Conservation (phyloP, 2,329 filamentous ascomycete genomes). For the Trichocomaceae sp. region DNA sequence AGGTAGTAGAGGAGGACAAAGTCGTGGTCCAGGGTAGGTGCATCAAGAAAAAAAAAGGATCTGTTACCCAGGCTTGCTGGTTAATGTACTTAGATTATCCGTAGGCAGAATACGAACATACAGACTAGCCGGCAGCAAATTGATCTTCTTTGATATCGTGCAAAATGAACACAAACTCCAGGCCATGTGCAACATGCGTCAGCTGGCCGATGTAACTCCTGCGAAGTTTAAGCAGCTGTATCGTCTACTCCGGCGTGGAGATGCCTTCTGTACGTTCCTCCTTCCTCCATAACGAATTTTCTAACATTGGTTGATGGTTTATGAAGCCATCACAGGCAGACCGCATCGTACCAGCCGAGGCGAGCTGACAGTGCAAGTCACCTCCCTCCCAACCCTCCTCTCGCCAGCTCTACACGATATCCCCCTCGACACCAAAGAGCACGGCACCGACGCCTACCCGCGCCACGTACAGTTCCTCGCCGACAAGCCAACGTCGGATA, state of each 20-base stretch:
- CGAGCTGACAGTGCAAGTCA: slow-evolving; percentile 67
- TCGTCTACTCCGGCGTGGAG: slow-evolving; percentile 67
- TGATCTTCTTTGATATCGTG: slow-evolving; percentile 76
- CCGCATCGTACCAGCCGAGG: slow-evolving; percentile 65
- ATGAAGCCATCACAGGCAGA: slow-evolving; percentile 59
- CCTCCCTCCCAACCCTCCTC: slow-evolving; percentile 62
- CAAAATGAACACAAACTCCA: slow-evolving; percentile 69
- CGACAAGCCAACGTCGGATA: slow-evolving; percentile 60
- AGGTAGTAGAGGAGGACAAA: slow-evolving; percentile 34
- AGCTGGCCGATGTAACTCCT: slow-evolving; percentile 28
- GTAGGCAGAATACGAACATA: slow-evolving; percentile 68
- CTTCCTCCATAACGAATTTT: neutral
- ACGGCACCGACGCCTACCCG: slow-evolving; percentile 65
- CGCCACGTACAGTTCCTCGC: slow-evolving; percentile 84
- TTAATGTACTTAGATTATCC: slow-evolving; percentile 36
- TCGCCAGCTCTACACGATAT: slow-evolving; percentile 74
- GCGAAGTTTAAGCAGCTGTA: slow-evolving; percentile 54
- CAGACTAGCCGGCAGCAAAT: slow-evolving; percentile 65
- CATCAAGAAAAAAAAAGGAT: slow-evolving; percentile 7
- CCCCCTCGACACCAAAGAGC: slow-evolving; percentile 62
- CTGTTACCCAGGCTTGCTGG: too few species aligned
- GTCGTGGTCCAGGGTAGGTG: slow-evolving; percentile 42
- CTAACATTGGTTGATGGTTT: too few species aligned
- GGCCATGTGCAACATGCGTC: slow-evolving; percentile 62
- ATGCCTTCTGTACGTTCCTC: slow-evolving; percentile 65